Evolutionary conservation across 768 basidiomycete species (phyloP), one percentile per base, ranked within the genome.

Genomic region (Phaeolepiota aurea): DNA sequence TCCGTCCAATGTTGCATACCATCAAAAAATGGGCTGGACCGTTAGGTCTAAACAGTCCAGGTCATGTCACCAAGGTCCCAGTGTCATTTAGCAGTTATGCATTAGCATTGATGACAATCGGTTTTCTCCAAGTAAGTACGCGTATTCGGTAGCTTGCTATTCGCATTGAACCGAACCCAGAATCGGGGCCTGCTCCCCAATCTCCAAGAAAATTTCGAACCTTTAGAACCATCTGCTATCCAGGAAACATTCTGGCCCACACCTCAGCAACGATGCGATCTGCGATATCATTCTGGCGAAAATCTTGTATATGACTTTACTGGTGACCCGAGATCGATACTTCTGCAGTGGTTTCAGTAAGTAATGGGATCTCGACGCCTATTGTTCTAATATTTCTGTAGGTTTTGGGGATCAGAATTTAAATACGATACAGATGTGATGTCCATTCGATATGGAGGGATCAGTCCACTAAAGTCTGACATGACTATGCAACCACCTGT

Each of bases 21-120:
- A 62, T 83, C 54, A 82, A 84, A 54, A 45, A 53, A 13, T 85
- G 82, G 81, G 77, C 80, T 9, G 70, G 68, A 40, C 63, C 69
- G 18, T 59, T 69, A 3, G 70, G 62, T 0, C 54, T 80, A 32
- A 82, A 82, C 50, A 53, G 55, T 13, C 70, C 79, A 7, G n/a
- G 25, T 28, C n/a, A n/a, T 0, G 53, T 18, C 5, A 28, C 4
- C 4, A 45, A 43, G 22, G 41, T 47, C 2, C 47, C 58, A 1
- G 38, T 48, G 3, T 70, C 70, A 2, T 79, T 82, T 50, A 81
- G 74, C 44, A 82, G 78, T 45, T 83, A 82, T 54, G 65, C 78
- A 1, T 53, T 79, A 16, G 61, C 69, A 7, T 51, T 83, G 48
- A 80, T 84, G 79, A 71, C 72, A 0, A 67, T 84, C 28, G 72